Conservation (phyloP, 306 rosid species). For the Trifolium fragiferum region DNA sequence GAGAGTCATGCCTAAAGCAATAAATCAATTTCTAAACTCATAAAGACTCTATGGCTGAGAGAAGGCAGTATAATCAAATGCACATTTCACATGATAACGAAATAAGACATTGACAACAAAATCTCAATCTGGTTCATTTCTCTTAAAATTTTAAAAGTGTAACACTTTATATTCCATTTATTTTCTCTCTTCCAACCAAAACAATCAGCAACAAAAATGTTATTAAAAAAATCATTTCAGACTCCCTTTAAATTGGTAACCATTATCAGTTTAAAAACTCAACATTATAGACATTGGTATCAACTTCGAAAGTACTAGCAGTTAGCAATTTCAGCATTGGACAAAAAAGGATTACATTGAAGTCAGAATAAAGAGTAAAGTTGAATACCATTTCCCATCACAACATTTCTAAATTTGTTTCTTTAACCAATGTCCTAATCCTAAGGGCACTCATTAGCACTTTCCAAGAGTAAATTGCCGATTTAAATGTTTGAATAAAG, state of each 20-base stretch:
- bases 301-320: conserved; percentile 13
- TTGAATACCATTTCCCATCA: no score
- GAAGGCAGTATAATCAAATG: neutral
- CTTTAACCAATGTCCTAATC: no score
- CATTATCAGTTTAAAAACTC: neutral
- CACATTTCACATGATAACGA: neutral
- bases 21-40: neutral
- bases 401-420: no score
- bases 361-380: no score
- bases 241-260: neutral
- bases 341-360: neutral
- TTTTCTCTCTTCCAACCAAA: neutral
- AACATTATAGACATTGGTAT: neutral
- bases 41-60: neutral
- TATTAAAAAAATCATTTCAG: neutral
- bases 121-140: no score
- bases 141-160: neutral
- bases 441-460: no score
- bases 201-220: neutral
- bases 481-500: no score
- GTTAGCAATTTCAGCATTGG: neutral
- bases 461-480: no score
- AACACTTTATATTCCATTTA: no score
- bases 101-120: neutral
- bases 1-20: neutral